Conservation (phyloP, 768 basidiomycete genomes). For the Antrodiella citrinella region DNA sequence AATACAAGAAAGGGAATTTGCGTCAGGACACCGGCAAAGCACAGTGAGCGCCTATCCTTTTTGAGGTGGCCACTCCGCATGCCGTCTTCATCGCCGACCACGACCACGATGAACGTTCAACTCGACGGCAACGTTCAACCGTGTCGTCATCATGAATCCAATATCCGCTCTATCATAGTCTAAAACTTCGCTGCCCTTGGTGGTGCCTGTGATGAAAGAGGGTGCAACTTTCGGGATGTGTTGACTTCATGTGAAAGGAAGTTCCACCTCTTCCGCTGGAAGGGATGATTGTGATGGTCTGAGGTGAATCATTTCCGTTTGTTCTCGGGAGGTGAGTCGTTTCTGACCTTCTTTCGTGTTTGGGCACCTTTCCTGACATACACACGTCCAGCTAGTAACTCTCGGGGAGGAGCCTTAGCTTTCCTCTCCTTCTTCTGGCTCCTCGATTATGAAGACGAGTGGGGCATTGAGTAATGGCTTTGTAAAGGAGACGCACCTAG, state of each 20-base stretch:
- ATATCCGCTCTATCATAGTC: too few species aligned
- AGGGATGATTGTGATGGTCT: neutral
- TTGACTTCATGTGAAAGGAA: neutral
- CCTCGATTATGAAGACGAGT: too few species aligned
- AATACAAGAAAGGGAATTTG: neutral
- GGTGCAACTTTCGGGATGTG: neutral
- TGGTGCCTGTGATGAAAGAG: neutral
- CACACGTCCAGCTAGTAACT: too few species aligned
- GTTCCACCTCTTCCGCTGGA: neutral
- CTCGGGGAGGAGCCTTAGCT: too few species aligned
- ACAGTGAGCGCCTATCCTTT: neutral
- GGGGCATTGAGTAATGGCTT: too few species aligned
- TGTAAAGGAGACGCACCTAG: too few species aligned
- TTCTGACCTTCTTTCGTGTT: too few species aligned
- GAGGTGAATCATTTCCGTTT: neutral
- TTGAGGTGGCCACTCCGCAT: too few species aligned
- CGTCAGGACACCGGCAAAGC: neutral
- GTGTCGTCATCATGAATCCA: neutral
- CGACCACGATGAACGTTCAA: neutral
- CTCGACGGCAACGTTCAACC: neutral
- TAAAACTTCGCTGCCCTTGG: neutral
- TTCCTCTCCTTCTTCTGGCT: too few species aligned
- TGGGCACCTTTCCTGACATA: too few species aligned
- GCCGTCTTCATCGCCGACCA: neutral
- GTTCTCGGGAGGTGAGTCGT: neutral